phyloP scores from a whole-genome alignment of 1,284 basidiomycete genomes.

The Leccinum olivaceoglutinosum region DNA sequence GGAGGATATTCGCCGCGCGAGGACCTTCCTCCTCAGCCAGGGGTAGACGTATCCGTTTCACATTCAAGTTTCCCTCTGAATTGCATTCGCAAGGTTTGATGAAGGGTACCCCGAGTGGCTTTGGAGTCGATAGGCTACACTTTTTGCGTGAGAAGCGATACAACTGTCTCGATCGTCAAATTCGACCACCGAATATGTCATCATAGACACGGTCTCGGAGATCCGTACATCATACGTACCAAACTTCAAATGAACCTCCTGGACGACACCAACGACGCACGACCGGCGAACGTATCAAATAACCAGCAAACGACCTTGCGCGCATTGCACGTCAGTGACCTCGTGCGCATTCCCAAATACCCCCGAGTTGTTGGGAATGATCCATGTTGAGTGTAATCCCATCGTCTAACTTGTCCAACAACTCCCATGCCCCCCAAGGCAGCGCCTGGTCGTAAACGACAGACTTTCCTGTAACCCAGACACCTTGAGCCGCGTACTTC shows the following conservation, averaged over 20 bases:
- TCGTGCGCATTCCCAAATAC: neutral
- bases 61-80: no score
- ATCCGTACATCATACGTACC: conserved; percentile 27
- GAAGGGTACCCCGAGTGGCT: no score
- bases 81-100: no score
- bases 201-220: conserved; percentile 11
- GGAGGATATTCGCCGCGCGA: no score
- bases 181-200: neutral
- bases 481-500: conserved; percentile 56
- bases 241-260: conserved; percentile 40
- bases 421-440: conserved; percentile 42
- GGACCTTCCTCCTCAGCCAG: no score
- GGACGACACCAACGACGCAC: conserved; percentile 28
- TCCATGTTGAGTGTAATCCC: conserved; percentile 47
- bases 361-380: conserved; percentile 49
- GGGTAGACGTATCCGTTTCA: no score
- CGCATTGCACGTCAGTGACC: conserved; percentile 35
- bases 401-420: conserved; percentile 40
- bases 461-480: conserved; percentile 52
- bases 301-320: conserved; percentile 55
- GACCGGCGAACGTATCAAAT: conserved; percentile 41
- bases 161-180: no score
- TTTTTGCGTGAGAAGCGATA: no score
- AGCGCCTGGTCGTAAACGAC: conserved; percentile 41
- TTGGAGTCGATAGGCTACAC: no score